Percentiles rank a stretch among this genome's conserved stretches.
phyloP scores from a whole-genome alignment of 306 rosid genomes.

The Casuarina glauca region DNA sequence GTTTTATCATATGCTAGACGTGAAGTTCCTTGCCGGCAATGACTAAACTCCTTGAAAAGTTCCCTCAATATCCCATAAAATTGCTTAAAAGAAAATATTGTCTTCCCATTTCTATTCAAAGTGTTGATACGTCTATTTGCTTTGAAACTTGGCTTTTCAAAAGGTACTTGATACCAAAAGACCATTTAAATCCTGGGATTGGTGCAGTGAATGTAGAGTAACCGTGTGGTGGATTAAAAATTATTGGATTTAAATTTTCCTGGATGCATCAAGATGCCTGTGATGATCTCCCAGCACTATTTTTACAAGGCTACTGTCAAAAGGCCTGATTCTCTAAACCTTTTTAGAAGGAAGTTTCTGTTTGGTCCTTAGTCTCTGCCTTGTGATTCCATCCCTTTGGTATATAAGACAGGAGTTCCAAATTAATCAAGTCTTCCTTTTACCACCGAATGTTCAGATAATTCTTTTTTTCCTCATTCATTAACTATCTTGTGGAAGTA shows the following conservation, averaged over 20 bases:
- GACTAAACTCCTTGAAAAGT: not conserved
- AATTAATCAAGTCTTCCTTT: not conserved
- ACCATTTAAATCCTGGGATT: not conserved
- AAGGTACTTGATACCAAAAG: not conserved
- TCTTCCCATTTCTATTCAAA: not conserved
- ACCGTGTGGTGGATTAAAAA: not conserved
- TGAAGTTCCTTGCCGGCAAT: not conserved
- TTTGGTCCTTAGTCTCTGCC: not conserved
- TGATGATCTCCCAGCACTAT: not conserved
- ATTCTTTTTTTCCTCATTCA: not conserved
- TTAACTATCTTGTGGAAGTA: not conserved
- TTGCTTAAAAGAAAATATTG: not conserved
- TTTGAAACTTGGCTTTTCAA: not conserved
- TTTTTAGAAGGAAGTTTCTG: not conserved
- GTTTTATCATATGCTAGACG: not conserved
- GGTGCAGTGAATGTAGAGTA: not conserved
- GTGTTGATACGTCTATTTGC: not conserved
- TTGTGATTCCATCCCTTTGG: not conserved
- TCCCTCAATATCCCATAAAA: not conserved
- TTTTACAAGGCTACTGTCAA: not conserved
- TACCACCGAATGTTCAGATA: not conserved
- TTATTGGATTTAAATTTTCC: not conserved
- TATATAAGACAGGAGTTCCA: not conserved
- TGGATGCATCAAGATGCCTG: not conserved
- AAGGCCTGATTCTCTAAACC: not conserved